Evolutionary conservation across 2,329 filamentous ascomycete genomes (phyloP).

Genomic region (Aspergillus floridensis): DNA sequence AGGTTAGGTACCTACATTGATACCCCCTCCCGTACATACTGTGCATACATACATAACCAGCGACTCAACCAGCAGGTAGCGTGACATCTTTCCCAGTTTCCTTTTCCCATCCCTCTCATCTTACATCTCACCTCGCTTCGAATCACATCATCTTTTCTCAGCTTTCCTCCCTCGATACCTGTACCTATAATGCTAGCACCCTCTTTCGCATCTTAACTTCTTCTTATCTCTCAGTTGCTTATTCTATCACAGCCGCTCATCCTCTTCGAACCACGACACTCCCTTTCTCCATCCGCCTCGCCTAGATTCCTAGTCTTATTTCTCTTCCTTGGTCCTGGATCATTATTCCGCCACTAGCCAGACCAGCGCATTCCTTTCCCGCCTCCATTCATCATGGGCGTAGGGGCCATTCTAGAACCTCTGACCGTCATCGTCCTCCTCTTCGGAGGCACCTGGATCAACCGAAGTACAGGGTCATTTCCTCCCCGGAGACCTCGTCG

Average conservation of each 20-base stretch:
- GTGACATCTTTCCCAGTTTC: neutral
- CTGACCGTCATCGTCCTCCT: constrained; percentile 59
- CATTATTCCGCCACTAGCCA: neutral
- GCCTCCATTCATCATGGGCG: constrained; percentile 46
- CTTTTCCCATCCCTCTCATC: neutral
- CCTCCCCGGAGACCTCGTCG: constrained; percentile 18
- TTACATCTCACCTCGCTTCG: neutral
- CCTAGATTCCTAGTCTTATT: neutral
- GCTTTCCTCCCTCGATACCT: neutral
- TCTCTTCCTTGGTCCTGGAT: neutral
- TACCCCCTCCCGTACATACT: neutral
- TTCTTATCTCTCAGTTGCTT: neutral
- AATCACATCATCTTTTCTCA: neutral
- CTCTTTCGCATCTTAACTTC: neutral
- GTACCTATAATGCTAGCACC: neutral
- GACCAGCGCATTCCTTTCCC: neutral
- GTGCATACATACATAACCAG: neutral
- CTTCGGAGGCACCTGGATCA: constrained; percentile 62
- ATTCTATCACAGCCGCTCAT: neutral
- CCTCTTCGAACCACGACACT: neutral
- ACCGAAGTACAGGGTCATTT: constrained; percentile 47
- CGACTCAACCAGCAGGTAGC: neutral
- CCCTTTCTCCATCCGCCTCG: neutral
- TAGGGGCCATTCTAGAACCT: constrained; percentile 60
- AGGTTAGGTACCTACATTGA: constrained; percentile 5